Evolutionary conservation across 306 rosid species (phyloP), one percentile per base, ranked within the genome.

Genomic region (Luffa aegyptiaca): DNA sequence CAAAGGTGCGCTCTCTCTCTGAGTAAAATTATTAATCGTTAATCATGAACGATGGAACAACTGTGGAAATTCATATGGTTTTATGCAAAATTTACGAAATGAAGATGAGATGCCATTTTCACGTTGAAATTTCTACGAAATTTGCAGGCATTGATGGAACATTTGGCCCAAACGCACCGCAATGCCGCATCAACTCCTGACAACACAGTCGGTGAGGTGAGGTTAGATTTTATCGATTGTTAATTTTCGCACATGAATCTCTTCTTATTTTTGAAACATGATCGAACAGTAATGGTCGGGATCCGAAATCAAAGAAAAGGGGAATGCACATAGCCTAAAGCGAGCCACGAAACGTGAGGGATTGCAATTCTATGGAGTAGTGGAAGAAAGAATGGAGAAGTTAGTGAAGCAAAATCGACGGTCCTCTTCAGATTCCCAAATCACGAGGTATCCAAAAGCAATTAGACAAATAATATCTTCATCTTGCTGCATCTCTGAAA

Each of bases 361-460:
- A 80, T 31, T 63, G 61, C 55, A 33, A 45, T 48, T 39, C 13
- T 74, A 12, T 12, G 48, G 5, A 74, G 68, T 21, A 78, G 77
- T 18, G 65, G 76, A 79, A 26, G 44, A 72, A 48, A 21, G 59
- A 72, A 72, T 72, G 82, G 46, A 46, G 76, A 73, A 81, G 80
- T 85, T 73, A 75, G 59, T 8, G 70, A 78, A 86, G 86, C 89
- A 88, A 84, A 75, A 69, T 76, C 35, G 68, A 81, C 81, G 87
- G 89, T 36, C 66, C 82, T 80, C 80, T 85, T 66, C 66, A 26
- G 82, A 71, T 55, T 48, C 66, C 72, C 77, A 75, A 44, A 49
- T 46, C 75, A n/a, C 17, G 45, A 65, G 80, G 80, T 31, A 66
- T 58, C 68, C 62, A 64, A 56, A 46, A 71, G 72, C 79, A 80